Conservation (phyloP, 2,329 filamentous ascomycete species). For the Trichophyton benhamiae region DNA sequence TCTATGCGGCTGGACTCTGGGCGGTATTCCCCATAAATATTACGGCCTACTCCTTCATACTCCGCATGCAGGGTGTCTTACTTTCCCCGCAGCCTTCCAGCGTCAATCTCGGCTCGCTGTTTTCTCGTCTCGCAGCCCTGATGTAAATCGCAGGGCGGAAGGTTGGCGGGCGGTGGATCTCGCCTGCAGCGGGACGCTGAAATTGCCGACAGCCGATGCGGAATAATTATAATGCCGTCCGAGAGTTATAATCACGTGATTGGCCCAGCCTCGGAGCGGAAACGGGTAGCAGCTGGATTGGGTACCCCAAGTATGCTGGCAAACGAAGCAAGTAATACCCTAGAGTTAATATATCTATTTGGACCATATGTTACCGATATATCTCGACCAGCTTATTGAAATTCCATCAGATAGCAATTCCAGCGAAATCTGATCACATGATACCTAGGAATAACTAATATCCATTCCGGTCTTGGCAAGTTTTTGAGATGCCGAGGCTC, state of each 20-base stretch:
- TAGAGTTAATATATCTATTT: not conserved
- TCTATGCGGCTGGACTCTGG: not conserved
- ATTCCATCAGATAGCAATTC: too few species aligned
- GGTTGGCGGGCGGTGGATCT: not conserved
- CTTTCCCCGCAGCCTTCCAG: not conserved
- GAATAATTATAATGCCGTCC: not conserved
- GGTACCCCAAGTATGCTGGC: too few species aligned
- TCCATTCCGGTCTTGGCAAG: not conserved
- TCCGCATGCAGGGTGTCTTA: too few species aligned
- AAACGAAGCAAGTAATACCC: too few species aligned
- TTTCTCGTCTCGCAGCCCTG: too few species aligned
- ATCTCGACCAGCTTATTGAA: too few species aligned
- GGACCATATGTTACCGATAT: not conserved
- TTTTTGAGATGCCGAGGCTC: not conserved
- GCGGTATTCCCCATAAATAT: too few species aligned
- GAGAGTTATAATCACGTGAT: not conserved
- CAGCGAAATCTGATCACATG: not conserved
- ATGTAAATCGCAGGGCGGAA: not conserved
- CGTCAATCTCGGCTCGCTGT: not conserved
- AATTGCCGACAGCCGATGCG: not conserved
- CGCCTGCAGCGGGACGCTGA: not conserved
- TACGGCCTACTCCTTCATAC: too few species aligned
- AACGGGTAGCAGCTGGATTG: too few species aligned
- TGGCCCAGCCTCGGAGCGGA: too few species aligned
- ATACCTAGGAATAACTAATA: not conserved